Evolutionary conservation across 2,329 filamentous ascomycete genomes (phyloP), one percentile per base, ranked within the genome.

Genomic region (Grosmannia penicillata): DNA sequence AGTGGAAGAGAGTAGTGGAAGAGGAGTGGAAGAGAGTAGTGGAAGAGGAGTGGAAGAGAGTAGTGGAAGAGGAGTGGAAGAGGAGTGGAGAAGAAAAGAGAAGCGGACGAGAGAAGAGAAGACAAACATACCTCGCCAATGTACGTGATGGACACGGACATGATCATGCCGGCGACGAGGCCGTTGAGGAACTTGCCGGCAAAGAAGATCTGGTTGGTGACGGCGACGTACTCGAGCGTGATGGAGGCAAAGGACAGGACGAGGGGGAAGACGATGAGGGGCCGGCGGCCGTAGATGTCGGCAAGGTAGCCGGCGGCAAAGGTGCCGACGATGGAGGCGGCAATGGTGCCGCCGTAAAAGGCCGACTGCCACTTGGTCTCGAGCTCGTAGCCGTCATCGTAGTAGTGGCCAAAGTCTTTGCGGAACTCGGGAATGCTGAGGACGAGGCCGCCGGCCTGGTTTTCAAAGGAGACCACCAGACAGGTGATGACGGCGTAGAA

Each of bases 391-490:
- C 47, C 48, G 2, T 50, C 56, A 2, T 53, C 54, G 37, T 52
- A 58, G 8, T 42, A 37, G 35, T 49, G 47, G 5, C 59, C 60
- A 45, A 62, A 63, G 41, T 62, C 58, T 37, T 60, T 52, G 33
- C 58, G 50, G 42, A 62, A 63, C 42, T 59, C 45, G 8, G 58
- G 56, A 18, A 62, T 61, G 17, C 55, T 53, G 23, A 61, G 51
- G 14, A 60, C 53, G 25, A 50, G 56, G 15, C 57, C 56, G 11
- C 51, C 48, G 18, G 58, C 57, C 38, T 58, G 33, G 33, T 25
- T 29, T 17, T 42, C 40, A 34, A 38, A 38, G 8, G 36, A 37
- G 15, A 32, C 36, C 28, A 37, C 21, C 21, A 37, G 26, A 13
- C 34, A 36, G 26, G 24, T 27, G n/a, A 36, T 2, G 15, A 27